Percentiles rank a stretch among this genome's conserved stretches.
Conservation (phyloP, 179 eudicot genomes). For the Beta corolliflora region DNA sequence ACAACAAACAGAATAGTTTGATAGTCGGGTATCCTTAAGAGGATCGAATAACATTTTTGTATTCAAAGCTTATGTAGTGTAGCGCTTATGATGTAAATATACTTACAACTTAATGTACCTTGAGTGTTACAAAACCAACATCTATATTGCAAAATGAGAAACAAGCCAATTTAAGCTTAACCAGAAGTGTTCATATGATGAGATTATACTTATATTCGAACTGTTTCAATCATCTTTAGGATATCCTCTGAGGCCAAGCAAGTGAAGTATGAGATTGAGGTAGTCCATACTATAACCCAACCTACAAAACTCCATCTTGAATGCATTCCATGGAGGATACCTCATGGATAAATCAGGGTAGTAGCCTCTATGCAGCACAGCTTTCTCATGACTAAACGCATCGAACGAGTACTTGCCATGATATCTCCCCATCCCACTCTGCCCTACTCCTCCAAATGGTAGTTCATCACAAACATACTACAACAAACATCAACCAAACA, state of each 20-base stretch:
- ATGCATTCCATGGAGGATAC: constrained; percentile 92
- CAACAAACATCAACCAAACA: constrained; percentile 18
- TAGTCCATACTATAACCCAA: constrained; percentile 57
- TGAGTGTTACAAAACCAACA: background rate
- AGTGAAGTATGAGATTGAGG: constrained; percentile 51
- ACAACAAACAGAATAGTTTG: no score
- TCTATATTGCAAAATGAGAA: background rate
- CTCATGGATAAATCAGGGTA: constrained; percentile 60
- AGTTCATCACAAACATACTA: constrained; percentile 73
- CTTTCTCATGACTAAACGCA: constrained; percentile 86
- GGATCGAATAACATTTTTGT: no score
- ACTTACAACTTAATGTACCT: no score
- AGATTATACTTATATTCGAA: background rate
- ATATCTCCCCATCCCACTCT: constrained; percentile 82
- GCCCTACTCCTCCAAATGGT: constrained; percentile 95
- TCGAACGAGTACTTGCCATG: constrained; percentile 95
- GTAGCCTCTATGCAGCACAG: constrained; percentile 66
- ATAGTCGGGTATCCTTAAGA: no score
- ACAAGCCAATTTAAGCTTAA: background rate
- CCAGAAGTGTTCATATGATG: background rate
- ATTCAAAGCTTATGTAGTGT: no score
- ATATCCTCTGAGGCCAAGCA: constrained; percentile 48
- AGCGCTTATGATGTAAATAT: no score
- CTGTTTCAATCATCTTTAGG: constrained; percentile 13
- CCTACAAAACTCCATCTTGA: constrained; percentile 68